Percentiles rank a stretch among this genome's conserved stretches.
Conservation (phyloP, 2,329 filamentous ascomycete genomes). For the Fusarium sp. region DNA sequence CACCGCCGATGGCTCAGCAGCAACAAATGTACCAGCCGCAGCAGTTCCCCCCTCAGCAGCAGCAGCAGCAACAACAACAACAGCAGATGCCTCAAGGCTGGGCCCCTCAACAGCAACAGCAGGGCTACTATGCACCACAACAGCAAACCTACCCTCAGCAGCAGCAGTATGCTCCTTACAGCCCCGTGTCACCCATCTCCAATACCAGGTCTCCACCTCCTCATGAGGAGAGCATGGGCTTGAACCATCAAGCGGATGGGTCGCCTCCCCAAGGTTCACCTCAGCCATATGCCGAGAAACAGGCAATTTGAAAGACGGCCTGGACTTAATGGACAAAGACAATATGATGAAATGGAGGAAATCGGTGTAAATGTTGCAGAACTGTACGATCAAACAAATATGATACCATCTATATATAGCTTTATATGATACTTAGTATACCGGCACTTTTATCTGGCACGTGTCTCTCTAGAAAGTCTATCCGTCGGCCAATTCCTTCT, state of each 20-base stretch:
- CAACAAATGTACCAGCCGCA: constrained; percentile 9
- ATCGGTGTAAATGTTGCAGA: not conserved
- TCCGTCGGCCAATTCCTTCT: not conserved
- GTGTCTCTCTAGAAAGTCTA: not conserved
- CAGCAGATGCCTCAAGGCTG: not conserved
- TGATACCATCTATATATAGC: constrained; percentile 39
- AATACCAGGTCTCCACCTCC: constrained; percentile 37
- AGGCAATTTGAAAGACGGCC: not conserved
- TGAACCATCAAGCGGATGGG: constrained; percentile 50
- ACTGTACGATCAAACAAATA: constrained; percentile 10
- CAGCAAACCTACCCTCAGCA: constrained; percentile 4
- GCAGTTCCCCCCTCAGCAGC: not conserved
- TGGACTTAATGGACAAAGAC: not conserved
- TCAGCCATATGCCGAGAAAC: constrained; percentile 44
- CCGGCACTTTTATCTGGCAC: not conserved
- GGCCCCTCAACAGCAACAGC: constrained; percentile 1
- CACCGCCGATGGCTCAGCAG: constrained; percentile 14
- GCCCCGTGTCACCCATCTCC: constrained; percentile 2
- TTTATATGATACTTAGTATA: constrained; percentile 6
- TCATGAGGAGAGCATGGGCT: constrained; percentile 46
- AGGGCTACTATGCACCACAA: constrained; percentile 1
- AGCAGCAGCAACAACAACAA: constrained; percentile 2
- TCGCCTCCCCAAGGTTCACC: constrained; percentile 29
- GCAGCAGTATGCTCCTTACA: not conserved
- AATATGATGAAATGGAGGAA: not conserved